Percentiles rank a stretch among this genome's conserved stretches.
Conservation (phyloP, 805 yeast genomes). For the Wickerhamiella siamensis region DNA sequence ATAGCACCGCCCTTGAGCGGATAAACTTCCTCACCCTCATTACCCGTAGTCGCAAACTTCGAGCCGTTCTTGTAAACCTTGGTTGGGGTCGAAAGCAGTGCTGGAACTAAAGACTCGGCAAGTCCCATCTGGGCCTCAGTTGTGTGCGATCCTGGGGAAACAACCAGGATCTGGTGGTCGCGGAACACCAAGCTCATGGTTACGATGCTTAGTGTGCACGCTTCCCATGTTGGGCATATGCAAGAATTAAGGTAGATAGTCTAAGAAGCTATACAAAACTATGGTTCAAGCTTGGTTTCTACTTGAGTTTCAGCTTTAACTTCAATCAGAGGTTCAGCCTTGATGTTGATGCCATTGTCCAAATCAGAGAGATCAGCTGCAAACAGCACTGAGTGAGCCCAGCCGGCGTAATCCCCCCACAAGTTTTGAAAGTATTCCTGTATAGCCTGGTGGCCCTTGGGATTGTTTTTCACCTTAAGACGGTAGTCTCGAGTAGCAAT, state of each 20-base stretch:
- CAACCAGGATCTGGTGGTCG: constrained; percentile 32
- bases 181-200: constrained; percentile 24
- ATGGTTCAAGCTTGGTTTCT: background rate
- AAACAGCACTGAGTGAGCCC: constrained; percentile 95
- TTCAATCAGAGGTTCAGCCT: background rate
- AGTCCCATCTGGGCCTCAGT: constrained; percentile 74
- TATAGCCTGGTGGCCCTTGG: constrained; percentile 40
- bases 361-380: constrained; percentile 68
- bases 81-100: constrained; percentile 65
- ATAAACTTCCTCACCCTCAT: constrained; percentile 32
- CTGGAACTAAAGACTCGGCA: constrained; percentile 57
- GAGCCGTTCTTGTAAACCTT: constrained; percentile 37
- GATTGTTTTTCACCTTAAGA: constrained; percentile 27
- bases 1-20: constrained; percentile 59
- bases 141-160: constrained; percentile 64
- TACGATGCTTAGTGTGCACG: too few relatives aligned
- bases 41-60: constrained; percentile 28
- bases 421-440: constrained; percentile 42
- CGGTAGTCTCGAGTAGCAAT: constrained; percentile 74
- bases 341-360: constrained; percentile 46
- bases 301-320: background rate
- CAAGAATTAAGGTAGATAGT: too few relatives aligned
- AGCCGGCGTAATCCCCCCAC: constrained; percentile 92
- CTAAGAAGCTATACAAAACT: too few relatives aligned
- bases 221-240: too few relatives aligned